These are phyloP conservation scores for Cutaneotrichosporon mucoides DNA, from an alignment of 1,284 basidiomycete species.

Conservation along the genomic window DNA sequence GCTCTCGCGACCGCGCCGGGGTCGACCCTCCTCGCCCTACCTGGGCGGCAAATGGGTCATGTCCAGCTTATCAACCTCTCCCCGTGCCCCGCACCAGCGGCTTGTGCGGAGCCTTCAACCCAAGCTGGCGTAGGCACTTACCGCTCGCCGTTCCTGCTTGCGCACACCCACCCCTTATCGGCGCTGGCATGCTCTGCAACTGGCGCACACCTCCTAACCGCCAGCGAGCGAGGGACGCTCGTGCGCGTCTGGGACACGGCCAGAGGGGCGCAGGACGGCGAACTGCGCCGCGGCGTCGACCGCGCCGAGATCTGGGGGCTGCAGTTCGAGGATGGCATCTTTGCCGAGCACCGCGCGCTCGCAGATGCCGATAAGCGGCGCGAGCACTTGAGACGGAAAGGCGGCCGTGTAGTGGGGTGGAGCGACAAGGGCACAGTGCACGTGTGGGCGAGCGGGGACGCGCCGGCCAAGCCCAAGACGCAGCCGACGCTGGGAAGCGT, in stretches of 20 bases:
- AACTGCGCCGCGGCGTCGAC: constrained; percentile 82
- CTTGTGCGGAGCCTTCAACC: constrained; percentile 4
- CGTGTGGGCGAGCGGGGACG: constrained; percentile 57
- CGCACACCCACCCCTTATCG: constrained; percentile 74
- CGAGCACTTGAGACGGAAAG: constrained; percentile 47
- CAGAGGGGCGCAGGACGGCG: constrained; percentile 70
- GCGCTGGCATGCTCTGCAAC: constrained; percentile 72
- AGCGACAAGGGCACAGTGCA: constrained; percentile 97
- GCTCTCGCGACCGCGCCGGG: constrained; percentile 71
- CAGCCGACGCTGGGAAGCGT: constrained; percentile 64
- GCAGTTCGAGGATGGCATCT: constrained; percentile 41
- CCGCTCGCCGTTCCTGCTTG: constrained; percentile 67
- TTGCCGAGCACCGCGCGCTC: constrained; percentile 3
- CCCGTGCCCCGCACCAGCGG: constrained; percentile 55
- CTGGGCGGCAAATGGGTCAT: constrained; percentile 83
- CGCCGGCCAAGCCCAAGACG: constrained; percentile 1
- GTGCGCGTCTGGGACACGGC: constrained; percentile 81
- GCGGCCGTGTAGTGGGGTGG: constrained; percentile 52
- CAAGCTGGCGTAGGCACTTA: constrained; percentile 22
- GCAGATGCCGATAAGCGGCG: constrained; percentile 63
- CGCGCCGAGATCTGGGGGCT: constrained; percentile 89
- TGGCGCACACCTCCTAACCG: constrained; percentile 77
- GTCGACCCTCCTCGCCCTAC: constrained; percentile 77
- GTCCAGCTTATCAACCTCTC: constrained; percentile 84
- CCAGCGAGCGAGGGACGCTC: constrained; percentile 78